Base-by-base conservation (phyloP, 2,329 filamentous ascomycete genomes). In the Stemphylium lycopersici region DNA sequence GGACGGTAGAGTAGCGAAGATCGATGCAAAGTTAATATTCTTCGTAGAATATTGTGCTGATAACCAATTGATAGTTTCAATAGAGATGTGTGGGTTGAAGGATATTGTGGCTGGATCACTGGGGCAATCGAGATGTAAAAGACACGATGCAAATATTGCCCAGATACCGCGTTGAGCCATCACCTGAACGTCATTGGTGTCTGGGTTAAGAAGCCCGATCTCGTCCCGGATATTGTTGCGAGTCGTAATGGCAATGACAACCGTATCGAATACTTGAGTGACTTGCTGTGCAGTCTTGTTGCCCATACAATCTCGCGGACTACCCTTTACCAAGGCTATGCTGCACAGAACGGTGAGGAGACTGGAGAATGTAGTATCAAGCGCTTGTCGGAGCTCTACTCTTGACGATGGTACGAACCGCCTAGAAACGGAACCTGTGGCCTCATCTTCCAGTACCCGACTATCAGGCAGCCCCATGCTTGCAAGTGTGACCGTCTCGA, bases 321-420 rank as follows among this genome's bases (percentile, higher is more conserved):
- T 55, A 22, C 39, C 57, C 40, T 67, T 68, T 38, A 62, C 66
- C 8, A 73, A 63, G 3, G 66, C 64, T 46, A 74, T 71, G 42
- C 71, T 73, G 46, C 66, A 68, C 33, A 75, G 31, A 11, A 75
- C 58, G 1, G 71, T 74, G 18, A 74, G 47, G 6, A 75, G 61
- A 46, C 71, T 74, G 2, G 69, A 73, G 52, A 66, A 72, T 2
- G 73, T 74, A 3, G 69, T 75, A 32, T 68, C 64, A 10, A 76
- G 48, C 11, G 72, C 72, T n/a, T 68, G 58, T 16, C 70, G 72
- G 37, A 74, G 56, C 12, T 69, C 65, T 11, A 58, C 53, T 52
- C 66, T 61, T 4, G 65, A 50, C 10, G 70, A 70, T 12, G 66
- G 67, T 18, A 62, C 63, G 36, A 63, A 61, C 12, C 62, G 61